A percentile compares a stretch with the other conserved stretches of the same genome.
These are phyloP conservation scores for Lyophyllum atratum DNA, from an alignment of 768 basidiomycete species.

Conservation along the genomic window DNA sequence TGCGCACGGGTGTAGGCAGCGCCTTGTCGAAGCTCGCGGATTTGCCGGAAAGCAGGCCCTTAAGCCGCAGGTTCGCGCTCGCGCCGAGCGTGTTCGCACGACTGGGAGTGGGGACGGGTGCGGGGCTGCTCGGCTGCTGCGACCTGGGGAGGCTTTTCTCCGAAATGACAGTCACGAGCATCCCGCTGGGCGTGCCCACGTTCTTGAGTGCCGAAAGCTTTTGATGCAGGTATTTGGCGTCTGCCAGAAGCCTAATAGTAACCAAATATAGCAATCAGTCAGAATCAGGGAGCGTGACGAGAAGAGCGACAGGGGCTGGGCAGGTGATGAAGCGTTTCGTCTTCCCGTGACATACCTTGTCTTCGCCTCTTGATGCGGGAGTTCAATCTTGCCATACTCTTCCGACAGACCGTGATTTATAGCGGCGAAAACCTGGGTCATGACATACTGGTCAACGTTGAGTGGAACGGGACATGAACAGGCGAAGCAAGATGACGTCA, in stretches of 20 bases:
- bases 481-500: constrained; percentile 1
- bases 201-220: constrained; percentile 77
- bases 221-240: constrained; percentile 75
- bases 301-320: not conserved
- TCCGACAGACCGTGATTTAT: constrained; percentile 91
- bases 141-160: constrained; percentile 62
- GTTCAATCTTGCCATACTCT: constrained; percentile 80
- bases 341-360: constrained; percentile 57
- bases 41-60: constrained; percentile 44
- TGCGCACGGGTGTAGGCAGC: constrained; percentile 31
- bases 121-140: constrained; percentile 25
- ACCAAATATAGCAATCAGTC: not conserved
- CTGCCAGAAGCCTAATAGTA: constrained; percentile 66
- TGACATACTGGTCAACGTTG: constrained; percentile 66
- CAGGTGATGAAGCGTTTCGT: not conserved
- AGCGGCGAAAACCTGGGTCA: constrained; percentile 92
- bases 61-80: constrained; percentile 50
- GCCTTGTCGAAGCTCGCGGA: constrained; percentile 36
- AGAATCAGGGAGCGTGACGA: not conserved
- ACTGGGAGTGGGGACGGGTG: constrained; percentile 34
- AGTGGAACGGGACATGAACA: not conserved
- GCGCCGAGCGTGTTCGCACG: constrained; percentile 27
- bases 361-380: constrained; percentile 84
- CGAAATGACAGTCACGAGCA: constrained; percentile 83
- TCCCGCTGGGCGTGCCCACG: constrained; percentile 66